Evolutionary conservation across 345 rosid genomes (phyloP).

Genomic region (Corchorus capsularis): DNA sequence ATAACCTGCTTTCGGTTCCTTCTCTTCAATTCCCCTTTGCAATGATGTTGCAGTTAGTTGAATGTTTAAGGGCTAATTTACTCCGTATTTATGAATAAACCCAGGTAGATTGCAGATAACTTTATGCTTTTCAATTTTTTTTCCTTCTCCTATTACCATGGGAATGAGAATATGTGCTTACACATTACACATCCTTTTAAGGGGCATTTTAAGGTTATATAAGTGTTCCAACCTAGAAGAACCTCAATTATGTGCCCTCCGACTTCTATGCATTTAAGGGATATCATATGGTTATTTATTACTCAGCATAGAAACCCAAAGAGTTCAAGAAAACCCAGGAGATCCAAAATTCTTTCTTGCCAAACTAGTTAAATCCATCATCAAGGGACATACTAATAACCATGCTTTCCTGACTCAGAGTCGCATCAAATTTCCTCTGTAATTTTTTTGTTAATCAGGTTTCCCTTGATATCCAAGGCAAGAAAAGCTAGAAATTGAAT

Average conservation of each 20-base stretch:
- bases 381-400: neutral
- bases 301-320: neutral
- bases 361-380: neutral
- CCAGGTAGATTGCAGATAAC: neutral
- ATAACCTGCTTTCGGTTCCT: neutral
- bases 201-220: neutral
- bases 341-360: neutral
- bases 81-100: neutral
- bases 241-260: neutral
- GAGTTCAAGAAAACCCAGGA: neutral
- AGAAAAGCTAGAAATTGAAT: neutral
- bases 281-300: neutral
- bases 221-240: neutral
- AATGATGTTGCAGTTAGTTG: constrained; percentile 4
- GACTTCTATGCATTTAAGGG: neutral
- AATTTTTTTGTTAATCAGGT: neutral
- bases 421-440: neutral
- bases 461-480: neutral
- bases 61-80: neutral
- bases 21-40: neutral
- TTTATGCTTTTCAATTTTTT: neutral
- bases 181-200: neutral
- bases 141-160: neutral
- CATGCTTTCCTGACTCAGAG: neutral
- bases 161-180: neutral